Conservation (phyloP, 352 stramenopile species). For the Phytophthora pisi region DNA sequence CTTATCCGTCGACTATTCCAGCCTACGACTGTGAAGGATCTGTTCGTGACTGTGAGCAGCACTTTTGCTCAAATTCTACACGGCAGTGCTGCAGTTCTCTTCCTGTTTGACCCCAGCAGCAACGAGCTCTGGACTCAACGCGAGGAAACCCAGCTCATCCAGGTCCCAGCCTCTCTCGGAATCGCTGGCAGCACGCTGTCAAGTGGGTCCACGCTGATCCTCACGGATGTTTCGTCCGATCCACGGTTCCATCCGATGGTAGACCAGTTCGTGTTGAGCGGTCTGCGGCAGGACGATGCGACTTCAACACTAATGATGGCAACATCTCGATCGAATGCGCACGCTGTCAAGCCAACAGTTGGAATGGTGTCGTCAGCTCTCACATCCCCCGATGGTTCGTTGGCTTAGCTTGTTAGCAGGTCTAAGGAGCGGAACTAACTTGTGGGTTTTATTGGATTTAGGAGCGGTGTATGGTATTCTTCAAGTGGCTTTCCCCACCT, state of each 20-base stretch:
- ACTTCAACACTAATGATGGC: conserved; percentile 15
- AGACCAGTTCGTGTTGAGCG: conserved; percentile 56
- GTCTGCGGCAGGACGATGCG: conserved; percentile 23
- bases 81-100: conserved; percentile 54
- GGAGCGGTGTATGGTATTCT: conserved; percentile 56
- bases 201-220: conserved; percentile 39
- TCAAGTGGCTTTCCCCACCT: conserved; percentile 50
- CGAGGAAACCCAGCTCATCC: conserved; percentile 47
- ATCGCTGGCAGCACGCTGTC: conserved; percentile 61
- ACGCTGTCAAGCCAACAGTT: conserved; percentile 27
- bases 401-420: background rate
- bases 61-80: conserved; percentile 50
- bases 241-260: conserved; percentile 67
- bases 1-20: conserved; percentile 53
- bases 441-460: conserved; percentile 9
- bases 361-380: conserved; percentile 53
- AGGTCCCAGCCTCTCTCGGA: conserved; percentile 58
- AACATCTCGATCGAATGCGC: conserved; percentile 1
- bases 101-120: conserved; percentile 60
- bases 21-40: conserved; percentile 39
- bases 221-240: conserved; percentile 49
- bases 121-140: conserved; percentile 76
- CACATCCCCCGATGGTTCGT: conserved; percentile 46
- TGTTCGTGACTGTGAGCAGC: conserved; percentile 48
- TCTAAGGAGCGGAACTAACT: background rate